phyloP scores from a whole-genome alignment of 164 flowering plant species.

The Vitis cinerea region DNA sequence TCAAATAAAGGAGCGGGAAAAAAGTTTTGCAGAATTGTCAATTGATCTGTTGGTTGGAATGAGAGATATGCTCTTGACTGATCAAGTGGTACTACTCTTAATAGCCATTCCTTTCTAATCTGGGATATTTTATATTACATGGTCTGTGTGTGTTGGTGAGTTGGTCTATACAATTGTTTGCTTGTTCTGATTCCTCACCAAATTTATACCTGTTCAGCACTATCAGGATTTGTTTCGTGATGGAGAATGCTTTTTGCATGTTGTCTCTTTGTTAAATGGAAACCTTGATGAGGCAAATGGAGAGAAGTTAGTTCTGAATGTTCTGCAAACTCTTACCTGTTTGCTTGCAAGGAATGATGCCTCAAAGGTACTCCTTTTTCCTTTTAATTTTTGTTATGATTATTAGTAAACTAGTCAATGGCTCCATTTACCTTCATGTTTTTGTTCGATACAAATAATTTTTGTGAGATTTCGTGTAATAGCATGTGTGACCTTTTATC shows the following conservation, averaged over 20 bases:
- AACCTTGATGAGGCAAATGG: conserved; percentile 67
- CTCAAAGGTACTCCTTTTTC: conserved; percentile 65
- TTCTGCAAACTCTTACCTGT: conserved; percentile 78
- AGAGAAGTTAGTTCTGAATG: conserved; percentile 77
- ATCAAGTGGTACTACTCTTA: conserved; percentile 55
- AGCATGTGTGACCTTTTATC: no score
- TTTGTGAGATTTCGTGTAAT: no score
- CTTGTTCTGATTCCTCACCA: conserved; percentile 13
- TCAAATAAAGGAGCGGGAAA: conserved; percentile 74
- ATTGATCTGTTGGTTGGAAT: conserved; percentile 81
- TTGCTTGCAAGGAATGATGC: conserved; percentile 70
- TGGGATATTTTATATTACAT: background rate
- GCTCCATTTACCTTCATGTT: background rate
- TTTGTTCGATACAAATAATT: background rate
- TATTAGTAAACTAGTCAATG: background rate
- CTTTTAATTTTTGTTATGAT: background rate
- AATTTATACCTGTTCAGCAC: conserved; percentile 50
- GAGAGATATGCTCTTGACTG: conserved; percentile 64
- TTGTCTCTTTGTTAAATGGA: conserved; percentile 90
- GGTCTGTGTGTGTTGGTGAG: background rate
- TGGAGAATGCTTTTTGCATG: conserved; percentile 96
- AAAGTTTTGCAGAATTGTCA: conserved; percentile 58
- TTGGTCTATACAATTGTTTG: background rate
- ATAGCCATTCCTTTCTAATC: no score
- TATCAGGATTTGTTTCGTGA: conserved; percentile 87